These are phyloP conservation scores for Ascochyta rabiei DNA, from an alignment of 2,329 filamentous ascomycete species.

Conservation along the genomic window DNA sequence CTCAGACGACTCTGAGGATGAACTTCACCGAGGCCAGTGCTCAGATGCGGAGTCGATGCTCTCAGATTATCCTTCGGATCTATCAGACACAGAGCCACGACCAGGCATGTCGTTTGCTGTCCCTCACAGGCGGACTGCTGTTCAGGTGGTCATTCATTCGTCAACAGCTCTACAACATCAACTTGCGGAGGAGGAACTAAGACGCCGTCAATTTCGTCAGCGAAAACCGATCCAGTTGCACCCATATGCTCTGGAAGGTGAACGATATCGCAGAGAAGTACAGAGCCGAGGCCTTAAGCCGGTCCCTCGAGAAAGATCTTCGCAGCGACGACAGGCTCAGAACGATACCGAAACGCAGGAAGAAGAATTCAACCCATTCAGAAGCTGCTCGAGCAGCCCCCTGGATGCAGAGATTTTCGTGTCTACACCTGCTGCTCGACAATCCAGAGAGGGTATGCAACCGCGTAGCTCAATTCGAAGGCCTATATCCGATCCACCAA, in stretches of 20 bases:
- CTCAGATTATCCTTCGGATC: constrained; percentile 24
- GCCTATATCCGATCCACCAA: constrained; percentile 1
- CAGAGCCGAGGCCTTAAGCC: constrained; percentile 53
- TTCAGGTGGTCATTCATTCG: constrained; percentile 40
- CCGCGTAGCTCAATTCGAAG: constrained; percentile 8
- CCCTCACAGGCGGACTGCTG: constrained; percentile 34
- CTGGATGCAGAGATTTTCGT: constrained; percentile 32
- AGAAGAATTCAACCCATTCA: constrained; percentile 39
- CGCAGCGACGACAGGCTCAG: constrained; percentile 23
- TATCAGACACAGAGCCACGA: constrained; percentile 22
- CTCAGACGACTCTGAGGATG: constrained; percentile 33
- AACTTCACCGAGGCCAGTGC: constrained; percentile 15
- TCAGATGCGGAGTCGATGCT: constrained; percentile 19
- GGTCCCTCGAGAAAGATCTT: constrained; percentile 43
- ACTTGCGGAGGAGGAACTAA: constrained; percentile 22
- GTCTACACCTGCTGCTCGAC: constrained; percentile 27
- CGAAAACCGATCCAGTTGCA: constrained; percentile 57
- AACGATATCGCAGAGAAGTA: constrained; percentile 51
- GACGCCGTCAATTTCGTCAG: constrained; percentile 50
- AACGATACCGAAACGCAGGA: constrained; percentile 39
- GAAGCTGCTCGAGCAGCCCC: constrained; percentile 28
- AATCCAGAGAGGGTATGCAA: constrained; percentile 8
- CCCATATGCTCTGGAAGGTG: constrained; percentile 54
- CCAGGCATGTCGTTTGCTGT: constrained; percentile 11
- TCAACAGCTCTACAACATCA: constrained; percentile 25